Evolutionary conservation across 257 asterid species (phyloP).

Genomic region (Capsicum baccatum): DNA sequence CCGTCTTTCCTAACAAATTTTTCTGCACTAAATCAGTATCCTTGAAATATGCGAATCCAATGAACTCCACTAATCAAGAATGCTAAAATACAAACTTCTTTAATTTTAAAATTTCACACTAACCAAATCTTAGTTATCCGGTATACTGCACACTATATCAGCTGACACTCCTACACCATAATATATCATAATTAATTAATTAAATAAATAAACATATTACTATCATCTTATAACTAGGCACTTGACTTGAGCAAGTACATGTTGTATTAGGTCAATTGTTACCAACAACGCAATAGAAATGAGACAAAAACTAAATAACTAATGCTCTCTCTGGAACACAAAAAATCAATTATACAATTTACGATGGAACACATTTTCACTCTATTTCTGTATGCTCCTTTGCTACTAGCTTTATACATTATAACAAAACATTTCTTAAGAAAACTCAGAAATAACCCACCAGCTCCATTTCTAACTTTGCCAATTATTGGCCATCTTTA

Average conservation of each 20-base stretch:
- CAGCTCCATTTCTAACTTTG: no score
- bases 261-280: background rate
- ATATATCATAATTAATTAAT: background rate
- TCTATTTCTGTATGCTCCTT: no score
- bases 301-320: background rate
- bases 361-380: no score
- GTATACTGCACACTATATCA: conserved; percentile 12
- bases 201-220: background rate
- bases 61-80: conserved; percentile 21
- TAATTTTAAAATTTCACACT: background rate
- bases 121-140: background rate
- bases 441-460: no score
- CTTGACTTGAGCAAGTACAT: background rate
- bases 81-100: background rate
- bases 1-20: background rate
- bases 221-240: background rate
- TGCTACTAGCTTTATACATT: no score
- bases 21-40: background rate
- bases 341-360: no score
- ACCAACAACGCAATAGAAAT: background rate
- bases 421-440: no score
- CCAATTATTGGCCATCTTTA: no score
- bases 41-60: background rate
- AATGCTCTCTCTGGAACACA: background rate
- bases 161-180: background rate